Evolutionary conservation across 106 monocot genomes (phyloP).

Genomic region (Chionographis japonica): DNA sequence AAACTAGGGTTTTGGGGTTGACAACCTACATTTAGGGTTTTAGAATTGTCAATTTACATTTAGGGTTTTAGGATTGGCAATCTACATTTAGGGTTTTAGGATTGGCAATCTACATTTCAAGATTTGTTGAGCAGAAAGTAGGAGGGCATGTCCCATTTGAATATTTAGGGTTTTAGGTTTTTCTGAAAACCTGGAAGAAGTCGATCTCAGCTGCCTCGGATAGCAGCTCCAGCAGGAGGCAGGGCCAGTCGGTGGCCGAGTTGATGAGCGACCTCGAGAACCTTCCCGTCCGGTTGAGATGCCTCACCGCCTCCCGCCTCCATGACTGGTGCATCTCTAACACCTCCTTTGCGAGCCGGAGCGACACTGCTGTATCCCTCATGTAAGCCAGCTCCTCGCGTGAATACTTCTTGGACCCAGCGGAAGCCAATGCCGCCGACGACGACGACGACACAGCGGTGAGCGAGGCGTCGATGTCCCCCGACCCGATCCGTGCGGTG

Average conservation of each 20-base stretch:
- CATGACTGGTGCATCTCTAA: constrained; percentile 53
- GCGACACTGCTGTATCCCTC: constrained; percentile 54
- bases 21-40: too few species aligned
- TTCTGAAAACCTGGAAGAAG: constrained; percentile 61
- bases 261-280: constrained; percentile 64
- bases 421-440: not conserved
- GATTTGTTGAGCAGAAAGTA: too few species aligned
- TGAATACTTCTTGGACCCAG: constrained; percentile 3
- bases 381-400: constrained; percentile 59
- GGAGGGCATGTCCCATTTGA: too few species aligned
- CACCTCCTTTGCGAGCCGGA: constrained; percentile 80
- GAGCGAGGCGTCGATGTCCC: constrained; percentile 7
- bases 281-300: constrained; percentile 49
- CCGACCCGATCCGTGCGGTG: constrained; percentile 8
- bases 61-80: too few species aligned
- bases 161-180: constrained; percentile 3
- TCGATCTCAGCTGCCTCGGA: constrained; percentile 67
- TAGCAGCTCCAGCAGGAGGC: constrained; percentile 71
- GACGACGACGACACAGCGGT: not conserved
- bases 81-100: too few species aligned
- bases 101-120: too few species aligned
- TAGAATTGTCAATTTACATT: too few species aligned
- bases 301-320: constrained; percentile 63
- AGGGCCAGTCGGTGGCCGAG: constrained; percentile 83
- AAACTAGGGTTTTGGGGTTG: too few species aligned